phyloP scores from a whole-genome alignment of 1,284 basidiomycete species.

The Ustilago hordei region DNA sequence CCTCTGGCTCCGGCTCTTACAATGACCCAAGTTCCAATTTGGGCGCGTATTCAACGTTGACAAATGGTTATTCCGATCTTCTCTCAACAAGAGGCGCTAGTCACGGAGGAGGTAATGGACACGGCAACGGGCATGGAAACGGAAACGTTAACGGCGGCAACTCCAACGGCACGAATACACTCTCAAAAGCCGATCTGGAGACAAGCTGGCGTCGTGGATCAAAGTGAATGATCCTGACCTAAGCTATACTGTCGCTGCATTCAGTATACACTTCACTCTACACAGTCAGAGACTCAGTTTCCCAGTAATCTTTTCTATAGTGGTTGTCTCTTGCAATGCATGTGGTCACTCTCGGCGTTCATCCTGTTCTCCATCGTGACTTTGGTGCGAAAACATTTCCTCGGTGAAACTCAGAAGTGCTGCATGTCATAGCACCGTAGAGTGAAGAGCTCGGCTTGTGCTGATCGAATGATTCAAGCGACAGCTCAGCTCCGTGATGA shows the following conservation, averaged over 20 bases:
- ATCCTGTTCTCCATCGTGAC: neutral
- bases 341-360: neutral
- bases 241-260: neutral
- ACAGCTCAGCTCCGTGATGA: no score
- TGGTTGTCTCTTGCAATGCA: neutral
- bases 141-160: conserved; percentile 10
- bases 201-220: conserved; percentile 45
- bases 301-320: neutral
- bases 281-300: neutral
- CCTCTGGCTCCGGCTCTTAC: neutral
- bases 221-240: conserved; percentile 11
- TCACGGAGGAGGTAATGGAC: conserved; percentile 5
- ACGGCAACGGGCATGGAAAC: conserved; percentile 12
- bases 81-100: conserved; percentile 1
- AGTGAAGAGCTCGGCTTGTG: no score
- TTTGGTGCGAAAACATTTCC: no score
- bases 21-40: neutral
- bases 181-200: conserved; percentile 43
- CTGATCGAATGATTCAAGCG: no score
- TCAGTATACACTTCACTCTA: conserved; percentile 1
- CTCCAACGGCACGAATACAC: conserved; percentile 7
- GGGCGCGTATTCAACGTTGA: neutral
- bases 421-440: no score
- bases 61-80: conserved; percentile 15
- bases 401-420: no score